phyloP scores from a whole-genome alignment of 148 eudicot species.

The Fagopyrum homotropicum region DNA sequence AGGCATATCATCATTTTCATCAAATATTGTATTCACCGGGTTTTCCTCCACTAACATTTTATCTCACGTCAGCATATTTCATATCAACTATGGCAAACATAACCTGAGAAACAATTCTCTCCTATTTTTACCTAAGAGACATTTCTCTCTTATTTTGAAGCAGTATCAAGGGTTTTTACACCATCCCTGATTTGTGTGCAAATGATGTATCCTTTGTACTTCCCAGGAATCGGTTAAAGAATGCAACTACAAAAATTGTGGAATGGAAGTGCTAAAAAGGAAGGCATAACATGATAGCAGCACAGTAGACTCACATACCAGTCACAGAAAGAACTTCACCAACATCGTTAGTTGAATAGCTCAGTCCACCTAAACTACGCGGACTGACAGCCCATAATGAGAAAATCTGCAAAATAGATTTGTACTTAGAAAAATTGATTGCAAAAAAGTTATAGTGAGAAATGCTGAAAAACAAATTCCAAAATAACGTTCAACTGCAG shows the following conservation, averaged over 20 bases:
- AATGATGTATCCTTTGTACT: background rate
- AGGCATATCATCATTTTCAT: too few relatives aligned
- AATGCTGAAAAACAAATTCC: background rate
- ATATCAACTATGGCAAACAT: background rate
- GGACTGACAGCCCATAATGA: constrained; percentile 68
- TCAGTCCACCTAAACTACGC: constrained; percentile 42
- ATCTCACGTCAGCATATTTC: background rate
- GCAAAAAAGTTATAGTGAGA: background rate
- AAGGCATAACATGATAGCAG: background rate
- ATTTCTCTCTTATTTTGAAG: too few relatives aligned
- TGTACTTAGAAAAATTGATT: background rate
- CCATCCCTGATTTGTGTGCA: background rate
- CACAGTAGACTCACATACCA: constrained; percentile 24
- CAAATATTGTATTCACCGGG: background rate
- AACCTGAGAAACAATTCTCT: background rate
- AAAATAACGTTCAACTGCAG: background rate
- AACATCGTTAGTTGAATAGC: constrained; percentile 48
- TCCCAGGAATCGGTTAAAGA: background rate
- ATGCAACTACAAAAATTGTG: background rate
- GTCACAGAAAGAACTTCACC: constrained; percentile 46
- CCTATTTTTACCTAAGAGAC: too few relatives aligned
- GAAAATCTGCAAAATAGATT: constrained; percentile 34
- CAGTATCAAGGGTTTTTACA: background rate
- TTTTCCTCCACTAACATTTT: too few relatives aligned
- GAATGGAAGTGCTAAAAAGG: background rate